Conservation (phyloP, 805 yeast genomes). For the Wickerhamiella siamensis region DNA sequence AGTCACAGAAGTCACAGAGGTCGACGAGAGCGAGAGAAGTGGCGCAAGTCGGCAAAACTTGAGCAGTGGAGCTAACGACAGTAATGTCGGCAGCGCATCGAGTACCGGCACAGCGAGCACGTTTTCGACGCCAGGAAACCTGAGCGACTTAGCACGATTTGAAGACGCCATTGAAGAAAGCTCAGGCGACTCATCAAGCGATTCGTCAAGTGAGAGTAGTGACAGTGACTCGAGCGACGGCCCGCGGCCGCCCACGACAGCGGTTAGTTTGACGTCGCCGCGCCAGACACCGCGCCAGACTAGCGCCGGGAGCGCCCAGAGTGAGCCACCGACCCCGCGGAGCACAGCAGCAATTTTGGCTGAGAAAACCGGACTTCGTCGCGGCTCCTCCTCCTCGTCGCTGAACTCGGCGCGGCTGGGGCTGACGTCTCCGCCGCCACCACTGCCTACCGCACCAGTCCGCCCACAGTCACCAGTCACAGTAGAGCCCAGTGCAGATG, state of each 20-base stretch:
- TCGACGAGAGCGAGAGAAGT: too few relatives aligned
- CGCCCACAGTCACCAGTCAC: not conserved
- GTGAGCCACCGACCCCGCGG: not conserved
- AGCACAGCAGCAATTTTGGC: not conserved
- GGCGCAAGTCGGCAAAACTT: too few relatives aligned
- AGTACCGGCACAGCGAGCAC: not conserved
- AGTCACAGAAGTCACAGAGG: not conserved
- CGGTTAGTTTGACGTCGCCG: not conserved
- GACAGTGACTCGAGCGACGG: not conserved
- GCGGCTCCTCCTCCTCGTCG: not conserved
- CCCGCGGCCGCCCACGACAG: not conserved
- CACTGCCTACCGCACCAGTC: not conserved
- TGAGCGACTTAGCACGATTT: not conserved
- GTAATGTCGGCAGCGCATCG: not conserved
- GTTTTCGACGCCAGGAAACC: not conserved
- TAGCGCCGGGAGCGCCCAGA: not conserved
- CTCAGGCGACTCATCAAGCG: not conserved
- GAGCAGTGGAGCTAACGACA: too few relatives aligned
- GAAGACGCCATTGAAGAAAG: not conserved
- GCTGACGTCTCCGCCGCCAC: not conserved
- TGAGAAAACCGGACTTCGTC: not conserved
- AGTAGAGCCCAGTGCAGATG: not conserved
- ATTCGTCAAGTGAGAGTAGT: not conserved
- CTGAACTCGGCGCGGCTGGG: not conserved
- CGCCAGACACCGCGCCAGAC: not conserved